Evolutionary conservation across 2,329 filamentous ascomycete species (phyloP), one percentile per base, ranked within the genome.

Genomic region (Fusarium tupiense): DNA sequence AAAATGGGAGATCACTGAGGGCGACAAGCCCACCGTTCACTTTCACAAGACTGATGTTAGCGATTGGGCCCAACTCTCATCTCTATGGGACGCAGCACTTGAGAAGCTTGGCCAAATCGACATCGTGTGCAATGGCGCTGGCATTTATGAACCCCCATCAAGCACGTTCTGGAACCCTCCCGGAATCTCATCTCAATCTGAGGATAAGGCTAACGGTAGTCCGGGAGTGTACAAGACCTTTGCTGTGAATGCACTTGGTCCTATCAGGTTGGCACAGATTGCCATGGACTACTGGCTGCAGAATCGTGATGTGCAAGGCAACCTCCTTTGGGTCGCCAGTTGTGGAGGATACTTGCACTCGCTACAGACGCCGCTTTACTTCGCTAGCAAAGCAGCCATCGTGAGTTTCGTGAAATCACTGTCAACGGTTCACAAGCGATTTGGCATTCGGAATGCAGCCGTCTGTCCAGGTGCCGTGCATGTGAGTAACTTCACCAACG

Each of bases 81-180:
- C 68, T 5, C n/a, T 79, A 7, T 81, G 76, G 77, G 69, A 77
- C 12, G 60, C 24, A 1, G 84, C 89, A 0, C 44, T 90, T 2
- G 74, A 83, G 20, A 77, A 79, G 3, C 91, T 88, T 69, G 88
- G 88, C 1, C 82, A 87, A 13, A 74, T 92, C 5, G 88, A 92
- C 72, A 89, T 92, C 46, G 81, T 92, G 4, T 83, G 91, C n/a
- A 92, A 91, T 74, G 88, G 88, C 61, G 90, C 92, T 6, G 90
- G 90, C 1, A 81, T 91, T 22, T 81, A 77, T 5, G 80, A 81
- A 53, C 79, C 80, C 2, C 76, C 76, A 2, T 77, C 60, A 14
- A 76, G 70, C 17, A 58, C 67, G 5, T 81, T 81, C 64, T 81
- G 77, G 77, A 65, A 75, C 17, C 64, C 75, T 0, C 79, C 78